Conservation (phyloP, 108 stramenopile genomes). For the Asterionellopsis glacialis region DNA sequence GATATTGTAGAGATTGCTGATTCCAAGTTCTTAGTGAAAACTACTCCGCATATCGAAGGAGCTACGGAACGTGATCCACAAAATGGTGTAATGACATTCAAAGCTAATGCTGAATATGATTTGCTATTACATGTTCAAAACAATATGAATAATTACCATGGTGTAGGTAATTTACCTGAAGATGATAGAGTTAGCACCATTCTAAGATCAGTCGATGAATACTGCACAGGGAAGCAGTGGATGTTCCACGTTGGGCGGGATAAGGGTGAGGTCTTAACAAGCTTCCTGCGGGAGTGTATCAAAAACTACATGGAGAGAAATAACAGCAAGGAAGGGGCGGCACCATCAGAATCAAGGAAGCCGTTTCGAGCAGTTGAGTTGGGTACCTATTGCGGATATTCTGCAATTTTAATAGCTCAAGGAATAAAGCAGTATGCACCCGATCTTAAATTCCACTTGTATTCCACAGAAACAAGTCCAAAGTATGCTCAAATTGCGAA, state of each 20-base stretch:
- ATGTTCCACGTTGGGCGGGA: constrained; percentile 89
- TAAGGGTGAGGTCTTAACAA: constrained; percentile 52
- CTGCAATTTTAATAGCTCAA: constrained; percentile 48
- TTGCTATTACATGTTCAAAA: constrained; percentile 53
- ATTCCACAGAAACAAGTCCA: constrained; percentile 62
- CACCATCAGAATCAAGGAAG: neutral
- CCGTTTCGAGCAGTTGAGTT: constrained; percentile 62
- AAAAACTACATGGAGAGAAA: too few species aligned
- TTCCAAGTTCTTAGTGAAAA: too few species aligned
- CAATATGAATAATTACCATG: neutral
- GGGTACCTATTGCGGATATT: constrained; percentile 89
- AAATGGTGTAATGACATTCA: constrained; percentile 56
- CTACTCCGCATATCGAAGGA: too few species aligned
- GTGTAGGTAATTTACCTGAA: neutral
- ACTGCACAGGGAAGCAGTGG: constrained; percentile 76
- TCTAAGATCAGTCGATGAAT: constrained; percentile 57
- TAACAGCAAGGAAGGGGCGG: too few species aligned
- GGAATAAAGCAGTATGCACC: neutral
- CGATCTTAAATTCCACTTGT: constrained; percentile 38
- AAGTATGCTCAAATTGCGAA: constrained; percentile 45
- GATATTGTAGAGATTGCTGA: too few species aligned
- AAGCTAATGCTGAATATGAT: constrained; percentile 53
- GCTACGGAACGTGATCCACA: constrained; percentile 28
- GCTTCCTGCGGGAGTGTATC: constrained; percentile 21
- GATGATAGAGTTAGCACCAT: constrained; percentile 12